Evolutionary conservation across 371 early-diverging fungal genomes (phyloP).

Genomic region (Mortierella sp.): DNA sequence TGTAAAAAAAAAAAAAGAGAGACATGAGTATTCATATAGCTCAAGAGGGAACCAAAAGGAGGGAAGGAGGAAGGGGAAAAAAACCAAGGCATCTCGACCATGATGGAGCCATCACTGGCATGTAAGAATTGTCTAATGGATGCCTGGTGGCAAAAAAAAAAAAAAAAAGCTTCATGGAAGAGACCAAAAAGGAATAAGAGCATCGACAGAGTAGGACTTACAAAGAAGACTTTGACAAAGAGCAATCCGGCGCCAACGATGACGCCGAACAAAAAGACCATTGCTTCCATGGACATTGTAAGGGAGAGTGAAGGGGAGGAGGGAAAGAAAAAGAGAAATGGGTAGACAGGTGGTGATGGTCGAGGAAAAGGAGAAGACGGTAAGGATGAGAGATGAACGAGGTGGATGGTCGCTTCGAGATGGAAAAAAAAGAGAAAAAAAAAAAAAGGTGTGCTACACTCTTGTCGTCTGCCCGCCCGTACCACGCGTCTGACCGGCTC

Average conservation of each 20-base stretch:
- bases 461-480: too few species aligned
- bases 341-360: too few species aligned
- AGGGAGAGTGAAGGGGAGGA: neutral
- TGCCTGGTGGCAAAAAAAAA: too few species aligned
- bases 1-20: neutral
- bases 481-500: too few species aligned
- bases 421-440: neutral
- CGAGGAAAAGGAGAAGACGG: too few species aligned
- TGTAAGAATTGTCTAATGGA: neutral
- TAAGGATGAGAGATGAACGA: too few species aligned
- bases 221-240: conserved; percentile 95
- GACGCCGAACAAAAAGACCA: conserved; percentile 91
- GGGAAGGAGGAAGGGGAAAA: conserved; percentile 6
- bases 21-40: too few species aligned
- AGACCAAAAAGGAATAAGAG: conserved; percentile 33
- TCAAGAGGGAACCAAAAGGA: conserved; percentile 1
- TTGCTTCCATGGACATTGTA: conserved; percentile 75
- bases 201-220: conserved; percentile 60
- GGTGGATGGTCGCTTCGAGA: neutral
- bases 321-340: neutral
- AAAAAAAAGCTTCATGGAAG: too few species aligned
- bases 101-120: neutral
- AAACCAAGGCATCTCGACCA: neutral
- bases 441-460: conserved; percentile 1
- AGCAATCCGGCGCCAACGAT: conserved; percentile 90